These are phyloP conservation scores for Xenoacremonium recifei DNA, from an alignment of 2,329 filamentous ascomycete genomes.

Conservation along the genomic window DNA sequence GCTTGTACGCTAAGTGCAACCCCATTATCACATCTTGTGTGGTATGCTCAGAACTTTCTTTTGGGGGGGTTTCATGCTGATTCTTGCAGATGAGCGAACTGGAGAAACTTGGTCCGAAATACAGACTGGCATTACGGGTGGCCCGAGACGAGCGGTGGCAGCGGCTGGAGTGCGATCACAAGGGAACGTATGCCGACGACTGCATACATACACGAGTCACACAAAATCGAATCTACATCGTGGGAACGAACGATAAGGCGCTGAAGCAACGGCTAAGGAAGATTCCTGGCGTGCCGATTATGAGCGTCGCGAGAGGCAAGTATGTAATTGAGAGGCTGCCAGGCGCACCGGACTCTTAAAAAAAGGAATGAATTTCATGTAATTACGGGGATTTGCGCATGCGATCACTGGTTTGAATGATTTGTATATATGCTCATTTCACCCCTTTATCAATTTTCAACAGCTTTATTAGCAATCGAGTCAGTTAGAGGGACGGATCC, in stretches of 20 bases:
- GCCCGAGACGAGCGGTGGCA: conserved; percentile 89
- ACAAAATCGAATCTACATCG: conserved; percentile 75
- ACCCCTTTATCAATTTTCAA: too few species aligned
- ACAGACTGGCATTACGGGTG: conserved; percentile 80
- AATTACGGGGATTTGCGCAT: too few species aligned
- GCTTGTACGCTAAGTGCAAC: conserved; percentile 85
- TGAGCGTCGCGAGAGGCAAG: conserved; percentile 84
- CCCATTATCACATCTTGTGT: conserved; percentile 79
- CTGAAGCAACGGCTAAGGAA: conserved; percentile 82
- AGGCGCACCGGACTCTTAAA: conserved; percentile 65
- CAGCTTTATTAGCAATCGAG: too few species aligned
- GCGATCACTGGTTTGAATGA: too few species aligned
- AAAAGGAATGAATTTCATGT: conserved; percentile 3
- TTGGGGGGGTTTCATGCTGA: background rate
- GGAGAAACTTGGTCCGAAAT: conserved; percentile 86
- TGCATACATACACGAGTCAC: conserved; percentile 75
- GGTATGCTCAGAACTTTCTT: background rate
- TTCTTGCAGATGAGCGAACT: conserved; percentile 66
- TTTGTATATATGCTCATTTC: too few species aligned
- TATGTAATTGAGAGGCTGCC: conserved; percentile 93
- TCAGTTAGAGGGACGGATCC: too few species aligned
- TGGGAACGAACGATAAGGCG: conserved; percentile 75
- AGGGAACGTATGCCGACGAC: conserved; percentile 79
- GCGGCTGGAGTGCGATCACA: conserved; percentile 84
- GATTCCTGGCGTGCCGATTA: conserved; percentile 62